Conservation (phyloP, 805 yeast genomes). For the Saturnispora halmiae region DNA sequence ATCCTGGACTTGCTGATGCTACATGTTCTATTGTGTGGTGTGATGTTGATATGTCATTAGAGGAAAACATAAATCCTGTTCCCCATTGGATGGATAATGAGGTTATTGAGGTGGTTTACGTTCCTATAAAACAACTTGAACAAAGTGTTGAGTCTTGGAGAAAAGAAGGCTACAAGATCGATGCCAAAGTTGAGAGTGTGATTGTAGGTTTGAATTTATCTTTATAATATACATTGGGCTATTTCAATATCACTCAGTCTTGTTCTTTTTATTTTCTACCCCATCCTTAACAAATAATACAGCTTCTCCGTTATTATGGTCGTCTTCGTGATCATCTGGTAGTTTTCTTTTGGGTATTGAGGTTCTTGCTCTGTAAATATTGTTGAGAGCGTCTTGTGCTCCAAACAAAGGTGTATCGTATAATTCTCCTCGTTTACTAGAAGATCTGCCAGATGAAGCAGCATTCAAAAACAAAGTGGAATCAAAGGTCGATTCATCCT, state of each 20-base stretch:
- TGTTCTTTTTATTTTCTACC: background rate
- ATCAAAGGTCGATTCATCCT: conserved; percentile 40
- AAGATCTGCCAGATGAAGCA: conserved; percentile 29
- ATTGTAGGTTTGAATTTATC: conserved; percentile 51
- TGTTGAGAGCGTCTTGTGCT: conserved; percentile 41
- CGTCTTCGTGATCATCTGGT: conserved; percentile 19
- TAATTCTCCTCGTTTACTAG: conserved; percentile 36
- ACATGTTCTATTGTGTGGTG: conserved; percentile 73
- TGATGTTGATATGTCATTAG: conserved; percentile 59
- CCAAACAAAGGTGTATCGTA: conserved; percentile 53
- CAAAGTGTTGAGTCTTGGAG: conserved; percentile 43
- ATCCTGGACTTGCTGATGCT: conserved; percentile 78
- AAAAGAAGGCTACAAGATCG: conserved; percentile 64
- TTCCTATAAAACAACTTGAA: conserved; percentile 53
- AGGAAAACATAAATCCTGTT: conserved; percentile 57
- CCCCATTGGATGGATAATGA: conserved; percentile 84
- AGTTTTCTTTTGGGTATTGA: conserved; percentile 17
- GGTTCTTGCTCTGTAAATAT: conserved; percentile 38
- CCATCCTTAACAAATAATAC: conserved; percentile 23
- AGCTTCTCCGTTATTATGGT: conserved; percentile 20
- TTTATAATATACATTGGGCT: background rate
- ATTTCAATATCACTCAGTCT: background rate
- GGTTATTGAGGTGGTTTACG: conserved; percentile 79
- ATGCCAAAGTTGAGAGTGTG: conserved; percentile 79
- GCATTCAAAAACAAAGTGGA: conserved; percentile 46